Base-by-base conservation (phyloP, 495 filamentous ascomycete genomes). In the Paragyromitra xinjiangensis region DNA sequence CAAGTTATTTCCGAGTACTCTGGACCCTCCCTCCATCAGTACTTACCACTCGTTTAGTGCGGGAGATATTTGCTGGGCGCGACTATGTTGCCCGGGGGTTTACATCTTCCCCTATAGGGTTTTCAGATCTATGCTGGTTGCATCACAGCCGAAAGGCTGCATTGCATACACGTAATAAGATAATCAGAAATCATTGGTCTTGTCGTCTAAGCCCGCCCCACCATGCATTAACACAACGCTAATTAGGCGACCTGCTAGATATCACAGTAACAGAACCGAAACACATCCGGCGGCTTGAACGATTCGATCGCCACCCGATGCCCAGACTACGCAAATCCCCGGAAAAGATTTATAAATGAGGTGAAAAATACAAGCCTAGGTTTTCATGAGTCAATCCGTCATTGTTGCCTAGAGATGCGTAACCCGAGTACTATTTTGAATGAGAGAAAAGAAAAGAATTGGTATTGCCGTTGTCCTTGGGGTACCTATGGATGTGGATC, bases 361-460 rank as follows among this genome's bases (percentile, higher is more conserved):
- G 39, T 61, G 16, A 22, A 22, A 42, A 16, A 44, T 63, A 63
- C n/a, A 63, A 6, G 37, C 12, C 37, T 63, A 40, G 16, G 5
- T 63, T 22, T 63, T 44, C n/a, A 42, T 63, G 59, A 63, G 59
- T 63, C 59, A 63, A 40, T 63, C 19, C 6, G 1, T 16, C 3
- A 63, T 63, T 40, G 59, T 12, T 63, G 59, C 59, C 59, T 63
- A 63, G 59, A 7, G 6, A 42, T 44, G n/a, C 37, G 59, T 62
- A 62, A n/a, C 29, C 37, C 4, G 6, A 40, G 16, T 12, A 19
- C 0, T 40, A 42, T 42, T 12, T 40, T 42, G 14, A 22, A 42
- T 63, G 4, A 51, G 19, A 51, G 19, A 16, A 5, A 1, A 40
- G 16, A 40, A 63, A 44, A 24, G 16, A 34, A 58, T 58, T 9